A percentile compares a stretch with the other conserved stretches of the same genome.
phyloP scores from a whole-genome alignment of 2,329 filamentous ascomycete genomes.

The Tothia fuscella region DNA sequence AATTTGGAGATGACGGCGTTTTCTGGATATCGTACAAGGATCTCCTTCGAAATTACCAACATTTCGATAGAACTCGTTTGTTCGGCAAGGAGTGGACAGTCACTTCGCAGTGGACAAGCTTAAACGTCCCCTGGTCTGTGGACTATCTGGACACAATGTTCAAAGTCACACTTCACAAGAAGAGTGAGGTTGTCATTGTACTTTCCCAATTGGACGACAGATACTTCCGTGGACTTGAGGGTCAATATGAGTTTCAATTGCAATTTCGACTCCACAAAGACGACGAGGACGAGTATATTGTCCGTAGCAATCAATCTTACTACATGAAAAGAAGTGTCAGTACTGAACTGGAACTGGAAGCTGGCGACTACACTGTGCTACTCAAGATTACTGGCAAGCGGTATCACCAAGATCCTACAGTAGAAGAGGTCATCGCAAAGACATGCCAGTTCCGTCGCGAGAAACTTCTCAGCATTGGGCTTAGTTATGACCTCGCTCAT shows the following conservation, averaged over 20 bases:
- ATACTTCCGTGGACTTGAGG: slow-evolving; percentile 47
- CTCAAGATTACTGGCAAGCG: slow-evolving; percentile 62
- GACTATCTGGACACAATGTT: slow-evolving; percentile 51
- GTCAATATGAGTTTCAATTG: slow-evolving; percentile 44
- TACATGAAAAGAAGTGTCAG: slow-evolving; percentile 64
- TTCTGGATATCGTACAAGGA: slow-evolving; percentile 52
- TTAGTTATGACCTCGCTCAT: slow-evolving; percentile 59
- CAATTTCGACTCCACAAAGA: slow-evolving; percentile 49
- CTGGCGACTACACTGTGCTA: slow-evolving; percentile 63
- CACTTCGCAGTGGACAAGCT: slow-evolving; percentile 48
- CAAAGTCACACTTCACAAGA: slow-evolving; percentile 39
- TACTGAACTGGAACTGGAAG: slow-evolving; percentile 61
- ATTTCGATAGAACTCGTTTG: slow-evolving; percentile 48
- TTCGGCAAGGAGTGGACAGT: slow-evolving; percentile 50
- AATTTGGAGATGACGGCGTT: slow-evolving; percentile 63
- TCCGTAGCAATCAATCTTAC: slow-evolving; percentile 43
- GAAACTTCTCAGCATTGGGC: slow-evolving; percentile 60
- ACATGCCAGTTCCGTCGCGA: slow-evolving; percentile 53
- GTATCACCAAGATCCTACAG: slow-evolving; percentile 34
- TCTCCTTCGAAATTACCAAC: slow-evolving; percentile 45
- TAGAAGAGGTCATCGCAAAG: slow-evolving; percentile 56
- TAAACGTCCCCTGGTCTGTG: slow-evolving; percentile 48
- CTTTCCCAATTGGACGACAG: slow-evolving; percentile 48
- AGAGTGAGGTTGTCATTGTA: slow-evolving; percentile 44
- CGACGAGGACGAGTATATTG: slow-evolving; percentile 47